Percentiles rank a stretch among this genome's conserved stretches.
These are phyloP conservation scores for Suillus occidentalis DNA, from an alignment of 768 basidiomycete species.

Conservation along the genomic window DNA sequence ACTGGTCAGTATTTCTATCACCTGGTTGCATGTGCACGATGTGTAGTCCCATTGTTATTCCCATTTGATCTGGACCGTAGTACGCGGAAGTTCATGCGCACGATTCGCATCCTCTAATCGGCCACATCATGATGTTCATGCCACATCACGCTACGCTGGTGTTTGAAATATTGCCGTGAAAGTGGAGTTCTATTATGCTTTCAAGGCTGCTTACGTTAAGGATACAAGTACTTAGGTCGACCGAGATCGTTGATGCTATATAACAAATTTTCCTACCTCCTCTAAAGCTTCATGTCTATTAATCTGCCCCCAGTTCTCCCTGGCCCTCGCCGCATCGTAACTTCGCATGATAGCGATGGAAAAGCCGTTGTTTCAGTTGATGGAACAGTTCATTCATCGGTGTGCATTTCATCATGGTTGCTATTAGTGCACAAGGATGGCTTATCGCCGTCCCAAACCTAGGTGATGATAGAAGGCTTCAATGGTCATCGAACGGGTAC, in stretches of 20 bases:
- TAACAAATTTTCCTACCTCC: not conserved
- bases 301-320: constrained; percentile 29
- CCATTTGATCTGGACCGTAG: not conserved
- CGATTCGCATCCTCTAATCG: not conserved
- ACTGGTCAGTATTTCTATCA: not conserved
- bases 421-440: too few relatives aligned
- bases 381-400: constrained; percentile 20
- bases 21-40: not conserved
- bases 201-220: not conserved
- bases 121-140: not conserved
- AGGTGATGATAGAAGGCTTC: not conserved
- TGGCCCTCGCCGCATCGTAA: constrained; percentile 50
- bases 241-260: not conserved
- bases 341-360: constrained; percentile 46
- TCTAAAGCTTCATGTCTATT: not conserved
- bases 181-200: not conserved
- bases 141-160: not conserved
- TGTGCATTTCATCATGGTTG: constrained; percentile 30
- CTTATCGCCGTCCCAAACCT: not conserved
- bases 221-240: not conserved
- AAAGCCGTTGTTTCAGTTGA: constrained; percentile 42
- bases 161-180: not conserved
- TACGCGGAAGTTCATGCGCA: not conserved
- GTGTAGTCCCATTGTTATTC: not conserved
- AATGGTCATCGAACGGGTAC: constrained; percentile 19